These are phyloP conservation scores for Sordariomycetes sp. DNA, from an alignment of 2,329 filamentous ascomycete species.

Conservation along the genomic window DNA sequence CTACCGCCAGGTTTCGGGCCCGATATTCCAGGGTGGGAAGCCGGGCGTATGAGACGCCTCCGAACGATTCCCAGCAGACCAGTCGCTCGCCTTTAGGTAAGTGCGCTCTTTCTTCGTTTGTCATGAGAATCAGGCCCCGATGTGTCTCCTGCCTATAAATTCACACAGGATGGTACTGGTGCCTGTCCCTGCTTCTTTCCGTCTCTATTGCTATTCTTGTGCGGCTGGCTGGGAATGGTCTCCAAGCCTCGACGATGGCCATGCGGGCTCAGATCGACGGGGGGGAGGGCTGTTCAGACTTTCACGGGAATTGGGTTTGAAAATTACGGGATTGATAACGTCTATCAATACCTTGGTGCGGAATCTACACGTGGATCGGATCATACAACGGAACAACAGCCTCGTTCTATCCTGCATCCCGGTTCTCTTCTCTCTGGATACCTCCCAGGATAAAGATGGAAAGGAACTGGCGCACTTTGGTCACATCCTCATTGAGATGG, in stretches of 20 bases:
- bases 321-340: too few species aligned
- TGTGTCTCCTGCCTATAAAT: neutral
- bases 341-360: neutral
- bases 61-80: neutral
- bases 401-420: neutral
- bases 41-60: neutral
- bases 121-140: neutral
- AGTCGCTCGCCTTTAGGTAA: neutral
- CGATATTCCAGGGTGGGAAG: neutral
- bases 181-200: neutral
- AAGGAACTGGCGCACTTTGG: too few species aligned
- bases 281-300: too few species aligned
- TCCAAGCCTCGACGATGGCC: neutral
- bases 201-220: neutral
- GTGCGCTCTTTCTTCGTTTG: neutral
- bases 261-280: too few species aligned
- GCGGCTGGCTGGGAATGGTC: neutral
- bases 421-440: neutral
- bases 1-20: neutral
- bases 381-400: neutral
- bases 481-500: too few species aligned
- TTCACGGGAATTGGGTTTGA: too few species aligned
- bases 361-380: neutral
- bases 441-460: neutral
- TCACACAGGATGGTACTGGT: neutral